Percentiles rank a stretch among this genome's conserved stretches.
phyloP scores from a whole-genome alignment of 495 filamentous ascomycete species.

The Aspergillus bertholletiae region DNA sequence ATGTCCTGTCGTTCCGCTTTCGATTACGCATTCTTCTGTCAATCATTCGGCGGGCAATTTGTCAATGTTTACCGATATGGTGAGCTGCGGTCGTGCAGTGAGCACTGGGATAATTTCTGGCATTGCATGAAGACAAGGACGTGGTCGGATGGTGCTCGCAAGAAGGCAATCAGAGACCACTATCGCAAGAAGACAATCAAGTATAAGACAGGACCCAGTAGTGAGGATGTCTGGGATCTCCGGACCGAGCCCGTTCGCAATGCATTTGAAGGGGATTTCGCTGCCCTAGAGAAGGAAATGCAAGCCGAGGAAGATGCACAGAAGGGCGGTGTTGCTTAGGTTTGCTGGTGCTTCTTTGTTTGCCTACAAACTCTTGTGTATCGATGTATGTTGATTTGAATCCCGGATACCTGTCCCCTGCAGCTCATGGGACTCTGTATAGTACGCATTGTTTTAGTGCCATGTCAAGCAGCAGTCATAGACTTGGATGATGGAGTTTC shows the following conservation, averaged over 20 bases:
- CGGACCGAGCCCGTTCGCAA: constrained; percentile 48
- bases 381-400: not conserved
- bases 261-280: constrained; percentile 58
- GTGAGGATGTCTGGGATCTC: constrained; percentile 88
- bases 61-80: constrained; percentile 85
- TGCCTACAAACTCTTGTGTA: not conserved
- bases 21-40: constrained; percentile 93
- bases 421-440: not conserved
- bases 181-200: constrained; percentile 71
- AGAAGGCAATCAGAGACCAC: constrained; percentile 60
- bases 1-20: constrained; percentile 91
- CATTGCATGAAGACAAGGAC: constrained; percentile 84
- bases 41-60: constrained; percentile 86
- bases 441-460: not conserved
- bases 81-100: constrained; percentile 62
- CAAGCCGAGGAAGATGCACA: constrained; percentile 42
- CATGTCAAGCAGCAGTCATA: not conserved
- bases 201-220: constrained; percentile 71
- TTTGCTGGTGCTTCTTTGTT: not conserved
- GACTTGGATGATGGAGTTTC: not conserved
- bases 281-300: constrained; percentile 52
- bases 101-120: constrained; percentile 88
- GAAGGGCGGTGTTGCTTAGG: not conserved
- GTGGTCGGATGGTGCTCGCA: constrained; percentile 42
- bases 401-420: not conserved